Evolutionary conservation across 106 monocot species (phyloP).

Genomic region (Phalaenopsis equestris): DNA sequence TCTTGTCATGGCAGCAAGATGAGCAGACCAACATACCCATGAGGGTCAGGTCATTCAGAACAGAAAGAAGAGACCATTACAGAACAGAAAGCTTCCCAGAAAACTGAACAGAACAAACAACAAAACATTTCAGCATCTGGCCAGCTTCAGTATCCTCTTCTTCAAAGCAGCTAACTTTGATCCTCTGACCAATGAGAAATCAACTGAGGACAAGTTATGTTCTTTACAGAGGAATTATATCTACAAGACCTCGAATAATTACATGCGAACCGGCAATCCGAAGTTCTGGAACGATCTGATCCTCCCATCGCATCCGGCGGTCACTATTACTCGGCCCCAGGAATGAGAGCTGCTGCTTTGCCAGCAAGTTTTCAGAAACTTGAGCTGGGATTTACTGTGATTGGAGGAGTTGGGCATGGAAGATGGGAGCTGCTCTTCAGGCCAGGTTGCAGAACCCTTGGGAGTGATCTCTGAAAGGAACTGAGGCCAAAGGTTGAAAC

Average conservation of each 20-base stretch:
- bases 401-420: background rate
- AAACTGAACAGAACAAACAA: constrained; percentile 1
- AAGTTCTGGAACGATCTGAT: constrained; percentile 72
- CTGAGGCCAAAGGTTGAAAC: constrained; percentile 43
- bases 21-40: background rate
- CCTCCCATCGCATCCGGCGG: constrained; percentile 61
- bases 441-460: constrained; percentile 75
- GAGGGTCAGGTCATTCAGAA: background rate
- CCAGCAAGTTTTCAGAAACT: constrained; percentile 36
- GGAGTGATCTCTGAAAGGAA: constrained; percentile 29
- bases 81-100: background rate
- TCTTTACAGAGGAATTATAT: background rate
- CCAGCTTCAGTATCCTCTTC: background rate
- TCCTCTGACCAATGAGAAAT: background rate
- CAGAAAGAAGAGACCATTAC: constrained; percentile 1
- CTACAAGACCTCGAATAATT: constrained; percentile 5
- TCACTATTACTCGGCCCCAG: constrained; percentile 88
- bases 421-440: constrained; percentile 74
- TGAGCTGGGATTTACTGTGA: constrained; percentile 32
- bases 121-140: background rate
- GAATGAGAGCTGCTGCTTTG: constrained; percentile 36
- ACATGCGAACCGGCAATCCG: constrained; percentile 49
- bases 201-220: background rate
- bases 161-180: background rate
- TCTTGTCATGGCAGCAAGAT: background rate